Evolutionary conservation across 192 early-diverging fungal species (phyloP).

Genomic region (Backusella tuberculispora): DNA sequence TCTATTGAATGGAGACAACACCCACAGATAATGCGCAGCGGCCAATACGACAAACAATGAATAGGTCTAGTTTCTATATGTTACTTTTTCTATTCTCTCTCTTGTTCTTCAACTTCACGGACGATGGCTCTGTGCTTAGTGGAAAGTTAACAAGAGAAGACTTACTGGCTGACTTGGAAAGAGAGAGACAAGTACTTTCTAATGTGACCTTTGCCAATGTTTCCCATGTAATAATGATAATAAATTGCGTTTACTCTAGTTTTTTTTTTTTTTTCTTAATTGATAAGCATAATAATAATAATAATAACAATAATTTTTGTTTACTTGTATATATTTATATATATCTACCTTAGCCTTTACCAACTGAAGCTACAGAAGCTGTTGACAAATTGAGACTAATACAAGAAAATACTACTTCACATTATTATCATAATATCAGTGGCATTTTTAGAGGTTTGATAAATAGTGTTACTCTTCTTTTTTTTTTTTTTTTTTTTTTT

Average conservation of each 20-base stretch:
- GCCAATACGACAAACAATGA: slow-evolving; percentile 35
- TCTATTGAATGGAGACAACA: background rate
- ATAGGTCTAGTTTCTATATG: slow-evolving; percentile 41
- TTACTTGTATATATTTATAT: background rate
- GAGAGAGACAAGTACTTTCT: slow-evolving; percentile 38
- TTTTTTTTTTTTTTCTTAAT: too few relatives aligned
- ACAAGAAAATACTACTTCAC: slow-evolving; percentile 27
- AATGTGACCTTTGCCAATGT: slow-evolving; percentile 52
- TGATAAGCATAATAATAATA: too few relatives aligned
- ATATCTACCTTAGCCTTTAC: slow-evolving; percentile 46
- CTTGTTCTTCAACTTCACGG: slow-evolving; percentile 48
- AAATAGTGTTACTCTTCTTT: slow-evolving; percentile 3
- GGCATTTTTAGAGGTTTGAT: slow-evolving; percentile 51
- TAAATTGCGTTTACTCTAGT: background rate
- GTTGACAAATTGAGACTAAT: slow-evolving; percentile 26
- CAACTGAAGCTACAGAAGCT: slow-evolving; percentile 27
- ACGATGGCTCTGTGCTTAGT: slow-evolving; percentile 37
- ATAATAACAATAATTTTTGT: too few relatives aligned
- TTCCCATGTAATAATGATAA: slow-evolving; percentile 43
- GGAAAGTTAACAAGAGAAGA: slow-evolving; percentile 35
- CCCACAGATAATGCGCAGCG: slow-evolving; percentile 20
- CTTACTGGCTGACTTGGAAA: slow-evolving; percentile 31
- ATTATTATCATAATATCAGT: slow-evolving; percentile 57
- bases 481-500: slow-evolving; percentile 25
- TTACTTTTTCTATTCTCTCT: slow-evolving; percentile 47